These are phyloP conservation scores for Rubia yunnanensis DNA, from an alignment of 257 asterid species.

Conservation along the genomic window DNA sequence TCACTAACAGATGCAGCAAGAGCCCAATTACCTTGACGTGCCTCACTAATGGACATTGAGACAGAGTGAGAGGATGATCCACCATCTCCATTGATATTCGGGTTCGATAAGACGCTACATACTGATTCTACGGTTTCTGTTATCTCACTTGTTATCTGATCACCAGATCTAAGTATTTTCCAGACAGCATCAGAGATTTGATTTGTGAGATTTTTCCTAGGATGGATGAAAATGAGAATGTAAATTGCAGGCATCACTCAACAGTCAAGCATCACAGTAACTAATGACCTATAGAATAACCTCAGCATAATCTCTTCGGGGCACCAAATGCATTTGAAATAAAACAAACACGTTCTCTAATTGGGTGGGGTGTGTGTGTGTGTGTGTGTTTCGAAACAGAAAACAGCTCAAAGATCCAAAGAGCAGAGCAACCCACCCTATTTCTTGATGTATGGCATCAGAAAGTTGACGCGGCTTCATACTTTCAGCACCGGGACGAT, in stretches of 20 bases:
- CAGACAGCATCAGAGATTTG: conserved; percentile 77
- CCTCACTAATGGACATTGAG: conserved; percentile 17
- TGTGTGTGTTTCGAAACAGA: too few species aligned
- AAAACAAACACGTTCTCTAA: neutral
- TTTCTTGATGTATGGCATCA: conserved; percentile 86
- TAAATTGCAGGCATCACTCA: conserved; percentile 1
- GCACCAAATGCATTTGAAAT: neutral
- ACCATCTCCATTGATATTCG: conserved; percentile 34
- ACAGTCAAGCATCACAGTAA: neutral
- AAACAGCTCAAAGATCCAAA: neutral
- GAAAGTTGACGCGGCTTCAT: conserved; percentile 94
- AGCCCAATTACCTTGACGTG: conserved; percentile 21
- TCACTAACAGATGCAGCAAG: conserved; percentile 18
- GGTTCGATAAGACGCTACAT: conserved; percentile 44
- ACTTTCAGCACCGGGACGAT: conserved; percentile 63
- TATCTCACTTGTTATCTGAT: conserved; percentile 72
- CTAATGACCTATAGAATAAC: neutral
- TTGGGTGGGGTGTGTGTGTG: too few species aligned
- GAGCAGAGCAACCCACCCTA: conserved; percentile 48
- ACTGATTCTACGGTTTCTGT: conserved; percentile 70
- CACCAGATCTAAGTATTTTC: conserved; percentile 61
- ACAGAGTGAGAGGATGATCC: conserved; percentile 36
- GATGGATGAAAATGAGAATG: conserved; percentile 11
- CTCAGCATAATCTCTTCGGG: neutral
- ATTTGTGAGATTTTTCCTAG: conserved; percentile 67